Percentiles rank a stretch among this genome's conserved stretches.
Evolutionary conservation across 169 alveolate species (phyloP).

Genomic region (Neospora caninum): DNA sequence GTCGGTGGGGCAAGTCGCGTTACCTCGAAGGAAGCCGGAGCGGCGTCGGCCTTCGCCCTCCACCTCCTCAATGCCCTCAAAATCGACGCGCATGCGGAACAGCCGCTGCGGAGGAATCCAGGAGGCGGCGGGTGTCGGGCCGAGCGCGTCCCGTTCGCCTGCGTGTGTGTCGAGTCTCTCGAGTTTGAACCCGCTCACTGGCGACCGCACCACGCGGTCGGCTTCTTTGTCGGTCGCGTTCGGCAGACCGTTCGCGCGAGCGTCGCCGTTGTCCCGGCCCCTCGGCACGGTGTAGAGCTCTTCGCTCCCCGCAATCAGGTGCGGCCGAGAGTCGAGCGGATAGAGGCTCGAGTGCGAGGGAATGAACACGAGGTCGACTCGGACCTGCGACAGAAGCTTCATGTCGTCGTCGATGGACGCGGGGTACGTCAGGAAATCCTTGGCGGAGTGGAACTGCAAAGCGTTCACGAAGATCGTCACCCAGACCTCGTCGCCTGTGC

Average conservation of each 20-base stretch:
- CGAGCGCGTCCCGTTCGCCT: neutral
- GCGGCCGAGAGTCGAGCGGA: neutral
- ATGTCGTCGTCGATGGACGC: conserved; percentile 29
- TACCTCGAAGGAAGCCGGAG: conserved; percentile 46
- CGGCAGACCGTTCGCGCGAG: no score
- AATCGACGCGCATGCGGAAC: conserved; percentile 27
- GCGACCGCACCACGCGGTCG: no score
- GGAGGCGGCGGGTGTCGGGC: neutral
- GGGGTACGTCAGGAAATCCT: conserved; percentile 55
- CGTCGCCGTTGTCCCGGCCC: no score
- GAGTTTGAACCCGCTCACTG: no score
- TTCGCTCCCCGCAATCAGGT: neutral
- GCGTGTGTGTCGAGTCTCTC: no score
- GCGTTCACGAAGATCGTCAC: conserved; percentile 44
- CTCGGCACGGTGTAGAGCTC: neutral
- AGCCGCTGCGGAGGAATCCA: neutral
- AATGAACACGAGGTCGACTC: neutral
- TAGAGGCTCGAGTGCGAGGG: conserved; percentile 11
- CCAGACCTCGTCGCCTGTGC: conserved; percentile 59
- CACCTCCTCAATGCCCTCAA: conserved; percentile 29
- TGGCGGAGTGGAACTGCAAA: conserved; percentile 44
- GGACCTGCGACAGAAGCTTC: neutral
- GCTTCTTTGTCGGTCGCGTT: no score
- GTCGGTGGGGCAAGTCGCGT: no score
- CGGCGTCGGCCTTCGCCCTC: conserved; percentile 56